Percentiles rank a stretch among this genome's conserved stretches.
Conservation (phyloP, 2,329 filamentous ascomycete genomes). For the Neonectria ditissima region DNA sequence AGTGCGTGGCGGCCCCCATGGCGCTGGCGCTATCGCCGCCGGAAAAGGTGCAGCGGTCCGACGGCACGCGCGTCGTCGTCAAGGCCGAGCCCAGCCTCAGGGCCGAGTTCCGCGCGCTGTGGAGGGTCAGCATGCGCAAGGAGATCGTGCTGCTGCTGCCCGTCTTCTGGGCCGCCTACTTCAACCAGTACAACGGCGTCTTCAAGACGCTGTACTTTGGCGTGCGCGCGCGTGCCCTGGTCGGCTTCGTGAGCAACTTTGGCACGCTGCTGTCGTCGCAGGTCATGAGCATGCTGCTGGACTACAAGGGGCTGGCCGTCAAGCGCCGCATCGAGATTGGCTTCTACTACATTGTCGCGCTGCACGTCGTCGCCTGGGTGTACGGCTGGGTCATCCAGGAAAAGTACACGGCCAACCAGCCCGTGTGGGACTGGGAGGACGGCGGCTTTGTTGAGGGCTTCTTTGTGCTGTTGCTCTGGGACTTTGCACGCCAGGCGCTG, state of each 20-base stretch:
- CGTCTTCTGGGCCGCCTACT: conserved; percentile 22
- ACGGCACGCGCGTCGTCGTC: conserved; percentile 21
- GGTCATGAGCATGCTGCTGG: conserved; percentile 20
- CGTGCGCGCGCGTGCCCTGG: conserved; percentile 26
- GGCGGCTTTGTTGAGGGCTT: conserved; percentile 60
- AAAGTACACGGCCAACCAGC: conserved; percentile 58
- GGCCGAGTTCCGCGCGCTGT: conserved; percentile 18
- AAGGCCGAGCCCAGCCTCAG: conserved; percentile 8
- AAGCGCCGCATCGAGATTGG: conserved; percentile 54
- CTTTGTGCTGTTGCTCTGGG: conserved; percentile 62
- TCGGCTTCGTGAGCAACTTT: conserved; percentile 19
- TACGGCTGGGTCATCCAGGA: conserved; percentile 66
- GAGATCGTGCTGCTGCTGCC: conserved; percentile 16
- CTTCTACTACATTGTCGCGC: conserved; percentile 59
- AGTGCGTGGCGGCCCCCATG: conserved; percentile 17
- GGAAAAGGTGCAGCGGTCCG: conserved; percentile 21
- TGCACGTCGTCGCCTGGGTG: conserved; percentile 62
- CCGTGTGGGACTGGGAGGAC: conserved; percentile 54
- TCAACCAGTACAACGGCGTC: conserved; percentile 21
- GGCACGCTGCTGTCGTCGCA: conserved; percentile 19
- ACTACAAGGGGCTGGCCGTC: conserved; percentile 16
- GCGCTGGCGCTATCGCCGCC: conserved; percentile 21
- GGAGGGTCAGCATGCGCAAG: conserved; percentile 13
- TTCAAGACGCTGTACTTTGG: conserved; percentile 25
- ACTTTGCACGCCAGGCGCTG: conserved; percentile 62